phyloP scores from a whole-genome alignment of 495 filamentous ascomycete genomes.

The Xylaria bambusicola region DNA sequence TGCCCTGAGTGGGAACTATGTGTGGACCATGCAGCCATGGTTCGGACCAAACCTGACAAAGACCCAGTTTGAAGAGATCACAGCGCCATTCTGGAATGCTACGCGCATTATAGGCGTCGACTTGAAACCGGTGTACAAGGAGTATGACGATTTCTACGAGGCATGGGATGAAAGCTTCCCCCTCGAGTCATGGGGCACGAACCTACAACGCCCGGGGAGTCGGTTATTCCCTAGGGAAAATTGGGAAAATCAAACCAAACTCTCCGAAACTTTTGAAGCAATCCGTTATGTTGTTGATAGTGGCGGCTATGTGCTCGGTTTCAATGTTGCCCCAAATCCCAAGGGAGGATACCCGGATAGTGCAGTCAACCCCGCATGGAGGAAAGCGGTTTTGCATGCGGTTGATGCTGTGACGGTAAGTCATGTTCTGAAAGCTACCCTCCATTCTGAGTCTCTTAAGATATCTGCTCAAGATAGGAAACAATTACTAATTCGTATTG shows the following conservation, averaged over 20 bases:
- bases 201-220: slow-evolving; percentile 42
- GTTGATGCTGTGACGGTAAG: slow-evolving; percentile 41
- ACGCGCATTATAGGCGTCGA: slow-evolving; percentile 35
- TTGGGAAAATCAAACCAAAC: slow-evolving; percentile 39
- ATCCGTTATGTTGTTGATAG: slow-evolving; percentile 46
- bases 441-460: no score
- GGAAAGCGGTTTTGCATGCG: slow-evolving; percentile 46
- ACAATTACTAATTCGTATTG: not conserved
- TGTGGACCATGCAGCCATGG: slow-evolving; percentile 50
- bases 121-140: slow-evolving; percentile 48
- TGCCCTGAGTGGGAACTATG: slow-evolving; percentile 33
- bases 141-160: slow-evolving; percentile 51
- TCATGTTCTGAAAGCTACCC: not conserved
- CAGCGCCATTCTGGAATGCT: slow-evolving; percentile 49
- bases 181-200: slow-evolving; percentile 46
- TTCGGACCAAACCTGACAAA: slow-evolving; percentile 55
- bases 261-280: slow-evolving; percentile 47
- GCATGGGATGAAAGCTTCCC: slow-evolving; percentile 51
- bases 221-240: slow-evolving; percentile 56
- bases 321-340: slow-evolving; percentile 49
- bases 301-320: slow-evolving; percentile 49
- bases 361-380: slow-evolving; percentile 53
- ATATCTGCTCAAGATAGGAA: not conserved
- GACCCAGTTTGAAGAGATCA: slow-evolving; percentile 44
- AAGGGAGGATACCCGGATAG: slow-evolving; percentile 42